These are phyloP conservation scores for Myxozyma melibiosi DNA, from an alignment of 805 yeast species.

Conservation along the genomic window DNA sequence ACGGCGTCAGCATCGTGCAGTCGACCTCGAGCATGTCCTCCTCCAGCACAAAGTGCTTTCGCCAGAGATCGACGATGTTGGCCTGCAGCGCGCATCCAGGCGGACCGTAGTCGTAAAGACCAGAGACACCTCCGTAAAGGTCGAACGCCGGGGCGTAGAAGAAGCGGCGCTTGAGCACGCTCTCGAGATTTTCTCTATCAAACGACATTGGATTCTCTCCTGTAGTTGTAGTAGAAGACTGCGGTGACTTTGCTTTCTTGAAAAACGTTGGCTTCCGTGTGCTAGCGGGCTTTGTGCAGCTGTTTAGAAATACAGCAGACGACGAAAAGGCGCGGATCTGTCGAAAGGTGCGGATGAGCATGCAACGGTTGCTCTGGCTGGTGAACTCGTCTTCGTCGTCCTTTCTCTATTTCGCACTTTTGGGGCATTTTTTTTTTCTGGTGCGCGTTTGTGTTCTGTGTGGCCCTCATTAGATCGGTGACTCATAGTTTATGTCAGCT, in stretches of 20 bases:
- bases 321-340: background rate
- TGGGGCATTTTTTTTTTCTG: too few species aligned
- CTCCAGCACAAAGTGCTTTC: constrained; percentile 94
- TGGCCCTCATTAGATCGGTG: too few species aligned
- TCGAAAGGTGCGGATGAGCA: constrained; percentile 1
- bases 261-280: too few species aligned
- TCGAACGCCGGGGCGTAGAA: constrained; percentile 98
- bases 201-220: constrained; percentile 43
- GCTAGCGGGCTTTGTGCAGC: background rate
- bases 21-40: constrained; percentile 99
- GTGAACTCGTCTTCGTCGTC: too few species aligned
- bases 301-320: background rate
- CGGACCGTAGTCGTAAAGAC: constrained; percentile 97
- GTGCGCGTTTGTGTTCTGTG: too few species aligned
- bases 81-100: constrained; percentile 99
- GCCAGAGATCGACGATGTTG: constrained; percentile 91
- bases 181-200: constrained; percentile 85
- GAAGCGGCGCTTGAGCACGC: constrained; percentile 90
- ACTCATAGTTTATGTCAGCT: too few species aligned
- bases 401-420: background rate
- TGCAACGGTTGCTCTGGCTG: background rate
- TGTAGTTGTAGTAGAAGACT: background rate
- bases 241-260: background rate
- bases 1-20: constrained; percentile 96
- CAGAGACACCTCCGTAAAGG: constrained; percentile 97